Base-by-base conservation (phyloP, 2,329 filamentous ascomycete genomes). In the Neurospora sp. region DNA sequence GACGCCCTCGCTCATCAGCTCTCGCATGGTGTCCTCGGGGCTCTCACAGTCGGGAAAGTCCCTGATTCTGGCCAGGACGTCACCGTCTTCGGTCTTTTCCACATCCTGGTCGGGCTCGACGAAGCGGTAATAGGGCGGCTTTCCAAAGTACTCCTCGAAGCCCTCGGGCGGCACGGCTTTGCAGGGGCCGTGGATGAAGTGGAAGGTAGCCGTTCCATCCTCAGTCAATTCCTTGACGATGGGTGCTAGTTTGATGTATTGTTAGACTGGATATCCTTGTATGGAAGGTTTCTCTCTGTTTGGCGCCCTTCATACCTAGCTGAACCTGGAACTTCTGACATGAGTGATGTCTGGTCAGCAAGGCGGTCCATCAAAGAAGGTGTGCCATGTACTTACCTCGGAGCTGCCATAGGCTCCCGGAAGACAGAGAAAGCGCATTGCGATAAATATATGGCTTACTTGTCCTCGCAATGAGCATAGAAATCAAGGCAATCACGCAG, bases 351-450 rank as follows among this genome's bases (percentile, higher is more conserved):
- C 33, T 72, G 41, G 46, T 41, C 23, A 66, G 66, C 69, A 62
- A 68, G 38, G 66, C 40, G n/a, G 39, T 67, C 67, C 65, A 68
- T 70, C 70, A 68, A 69, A 71, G 67, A 68, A 52, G 62, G 69
- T 37, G 33, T 43, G 62, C 12, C 12, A 10, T 19, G 28, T 69
- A 78, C 83, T 79, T 77, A 85, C 84, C 73, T 83, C 82, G 67
- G 85, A 83, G 78, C 84, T 88, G 69, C 86, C 86, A 75, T 85
- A 88, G 28, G 86, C 84, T 72, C 86, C 86, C 40, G 86, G 86
- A 8, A 88, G 80, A 75, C 86, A 88, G 39, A 88, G 77, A 68
- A 88, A 85, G 74, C 80, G 85, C 86, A 88, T 87, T 19, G 23
- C 23, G 12, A 17, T 8, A 33, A 17, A 8, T 57, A 17, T 33